Percentiles rank a stretch among this genome's conserved stretches.
phyloP scores from a whole-genome alignment of 768 basidiomycete species.

The Lactarius pseudohatsudake region DNA sequence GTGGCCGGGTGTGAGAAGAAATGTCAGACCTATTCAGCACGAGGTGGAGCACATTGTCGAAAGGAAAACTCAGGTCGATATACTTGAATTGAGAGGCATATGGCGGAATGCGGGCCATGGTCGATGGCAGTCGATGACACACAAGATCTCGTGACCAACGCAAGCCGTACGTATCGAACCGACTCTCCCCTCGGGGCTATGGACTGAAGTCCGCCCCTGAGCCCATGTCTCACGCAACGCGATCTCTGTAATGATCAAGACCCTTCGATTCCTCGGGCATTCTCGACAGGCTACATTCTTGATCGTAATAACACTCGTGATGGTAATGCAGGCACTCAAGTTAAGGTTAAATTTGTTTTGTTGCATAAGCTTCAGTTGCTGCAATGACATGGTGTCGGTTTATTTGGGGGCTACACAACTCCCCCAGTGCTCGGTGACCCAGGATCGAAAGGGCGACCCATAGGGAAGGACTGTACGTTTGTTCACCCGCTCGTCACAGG shows the following conservation, averaged over 20 bases:
- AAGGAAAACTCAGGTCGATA: constrained; percentile 26
- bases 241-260: too few relatives aligned
- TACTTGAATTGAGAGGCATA: constrained; percentile 28
- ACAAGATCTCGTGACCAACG: too few relatives aligned
- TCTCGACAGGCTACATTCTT: background rate
- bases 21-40: constrained; percentile 25
- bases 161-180: too few relatives aligned
- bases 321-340: background rate
- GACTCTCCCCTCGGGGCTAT: too few relatives aligned
- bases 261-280: too few relatives aligned
- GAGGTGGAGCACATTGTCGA: constrained; percentile 23
- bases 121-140: too few relatives aligned
- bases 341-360: background rate
- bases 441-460: background rate
- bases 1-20: background rate
- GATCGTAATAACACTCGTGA: too few relatives aligned
- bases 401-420: background rate
- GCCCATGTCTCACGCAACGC: too few relatives aligned
- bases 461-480: background rate
- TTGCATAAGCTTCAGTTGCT: background rate
- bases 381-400: background rate
- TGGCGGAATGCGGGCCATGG: background rate
- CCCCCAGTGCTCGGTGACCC: background rate
- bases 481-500: background rate
- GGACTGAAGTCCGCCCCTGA: too few relatives aligned